Evolutionary conservation across 2,329 filamentous ascomycete species (phyloP), one percentile per base, ranked within the genome.

Genomic region (Calonectria pseudoreteaudii): DNA sequence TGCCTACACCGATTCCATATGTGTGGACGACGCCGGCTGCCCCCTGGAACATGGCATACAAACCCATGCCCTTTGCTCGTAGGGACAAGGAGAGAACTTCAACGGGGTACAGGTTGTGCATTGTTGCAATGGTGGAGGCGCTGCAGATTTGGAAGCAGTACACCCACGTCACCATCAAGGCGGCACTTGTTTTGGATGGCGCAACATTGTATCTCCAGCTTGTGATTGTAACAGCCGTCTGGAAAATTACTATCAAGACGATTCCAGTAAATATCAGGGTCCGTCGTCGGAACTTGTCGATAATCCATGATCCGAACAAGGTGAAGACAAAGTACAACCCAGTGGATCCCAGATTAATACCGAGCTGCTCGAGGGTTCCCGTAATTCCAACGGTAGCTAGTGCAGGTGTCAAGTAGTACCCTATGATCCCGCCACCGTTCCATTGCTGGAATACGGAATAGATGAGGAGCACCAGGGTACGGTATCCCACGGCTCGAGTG

Each of bases 271-370:
- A 79, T 7, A 79, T 78, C 1, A 79, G 65, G 1, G 77, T 78
- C 13, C 77, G 72, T 26, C 78, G 73, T 4, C 77, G 70, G 31
- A 78, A 76, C 10, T 68, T 68, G 28, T 79, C 78, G 16, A 79
- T 70, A 3, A 79, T 73, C 23, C 71, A 79, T 1, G 78, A 70
- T 31, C 77, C 78, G 7, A 79, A 65, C 0, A 79, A 69, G 4
- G 78, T 79, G 23, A 79, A 79, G n/a, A 79, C 77, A 38, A 79
- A 79, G 36, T 79, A 79, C 0, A 73, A 66, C 14, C 75, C 78
- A 0, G 77, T 79, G 0, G 74, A 58, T 2, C 77, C 78, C 3
- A 79, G 41, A 11, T 69, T 79, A 31, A 79, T 79, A 2, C 78
- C 78, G 10, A 79, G 58, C 11, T 76, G 71, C 1, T 77, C 62